Evolutionary conservation across 2,329 filamentous ascomycete genomes (phyloP).

Genomic region (Pezicula carpinea): DNA sequence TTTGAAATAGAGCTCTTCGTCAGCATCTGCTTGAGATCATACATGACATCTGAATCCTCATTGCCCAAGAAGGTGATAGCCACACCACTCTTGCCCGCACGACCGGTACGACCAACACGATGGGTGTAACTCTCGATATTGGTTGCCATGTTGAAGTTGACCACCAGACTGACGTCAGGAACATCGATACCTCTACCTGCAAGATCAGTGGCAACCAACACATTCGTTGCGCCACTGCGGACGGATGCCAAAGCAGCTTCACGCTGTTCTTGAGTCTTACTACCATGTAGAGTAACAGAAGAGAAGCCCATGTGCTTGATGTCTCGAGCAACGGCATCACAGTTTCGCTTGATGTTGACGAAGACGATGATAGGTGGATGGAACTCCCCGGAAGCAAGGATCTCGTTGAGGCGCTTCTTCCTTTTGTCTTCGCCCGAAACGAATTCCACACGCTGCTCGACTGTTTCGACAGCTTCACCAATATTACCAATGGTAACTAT

Average conservation of each 20-base stretch:
- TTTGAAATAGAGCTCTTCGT: slow-evolving; percentile 83
- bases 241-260: slow-evolving; percentile 87
- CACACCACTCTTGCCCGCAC: slow-evolving; percentile 94
- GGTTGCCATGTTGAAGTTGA: slow-evolving; percentile 98
- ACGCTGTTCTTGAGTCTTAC: slow-evolving; percentile 96
- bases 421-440: slow-evolving; percentile 87
- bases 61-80: slow-evolving; percentile 92
- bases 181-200: slow-evolving; percentile 98
- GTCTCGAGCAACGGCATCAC: slow-evolving; percentile 88
- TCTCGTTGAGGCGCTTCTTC: slow-evolving; percentile 92
- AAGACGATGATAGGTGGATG: slow-evolving; percentile 94
- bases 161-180: slow-evolving; percentile 83
- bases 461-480: slow-evolving; percentile 94
- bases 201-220: slow-evolving; percentile 92
- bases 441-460: slow-evolving; percentile 95
- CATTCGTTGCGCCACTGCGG: slow-evolving; percentile 72
- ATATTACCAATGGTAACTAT: slow-evolving; percentile 92
- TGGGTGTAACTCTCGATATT: slow-evolving; percentile 96
- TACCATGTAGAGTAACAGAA: slow-evolving; percentile 86
- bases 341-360: slow-evolving; percentile 99
- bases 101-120: slow-evolving; percentile 91
- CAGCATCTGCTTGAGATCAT: slow-evolving; percentile 94
- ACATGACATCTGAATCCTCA: slow-evolving; percentile 86
- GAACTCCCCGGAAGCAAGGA: slow-evolving; percentile 77
- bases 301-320: slow-evolving; percentile 93